phyloP scores from a whole-genome alignment of 768 basidiomycete species.

The Pholiota molesta region DNA sequence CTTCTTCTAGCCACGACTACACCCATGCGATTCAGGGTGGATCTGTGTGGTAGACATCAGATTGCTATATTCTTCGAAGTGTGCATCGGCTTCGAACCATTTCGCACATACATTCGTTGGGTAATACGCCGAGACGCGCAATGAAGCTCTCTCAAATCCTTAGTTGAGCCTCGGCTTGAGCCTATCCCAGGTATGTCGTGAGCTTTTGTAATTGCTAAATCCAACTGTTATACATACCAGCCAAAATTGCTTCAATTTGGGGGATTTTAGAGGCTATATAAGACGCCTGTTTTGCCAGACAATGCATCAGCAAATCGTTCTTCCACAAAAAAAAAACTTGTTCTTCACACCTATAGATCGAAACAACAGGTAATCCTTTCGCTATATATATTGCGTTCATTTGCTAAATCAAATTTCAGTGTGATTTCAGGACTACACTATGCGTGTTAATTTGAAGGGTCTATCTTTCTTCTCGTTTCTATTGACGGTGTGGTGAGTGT shows the following conservation, averaged over 20 bases:
- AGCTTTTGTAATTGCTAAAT: not conserved
- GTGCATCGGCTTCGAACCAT: not conserved
- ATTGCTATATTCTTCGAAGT: not conserved
- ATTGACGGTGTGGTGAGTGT: not conserved
- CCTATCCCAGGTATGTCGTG: not conserved
- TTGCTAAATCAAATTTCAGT: not conserved
- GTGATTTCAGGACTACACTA: not conserved
- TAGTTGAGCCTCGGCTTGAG: not conserved
- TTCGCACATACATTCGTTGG: not conserved
- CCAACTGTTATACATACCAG: not conserved
- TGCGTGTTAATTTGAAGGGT: not conserved
- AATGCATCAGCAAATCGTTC: not conserved
- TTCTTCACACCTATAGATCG: not conserved
- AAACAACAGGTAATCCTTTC: not conserved
- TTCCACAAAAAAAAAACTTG: not conserved
- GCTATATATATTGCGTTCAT: not conserved
- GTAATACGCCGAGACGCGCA: slow-evolving; percentile 5
- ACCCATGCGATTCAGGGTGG: not conserved
- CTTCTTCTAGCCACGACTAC: not conserved
- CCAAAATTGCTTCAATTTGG: not conserved
- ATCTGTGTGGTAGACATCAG: not conserved
- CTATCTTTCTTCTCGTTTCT: not conserved
- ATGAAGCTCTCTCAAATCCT: not conserved
- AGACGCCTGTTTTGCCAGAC: not conserved
- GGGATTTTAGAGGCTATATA: not conserved